Base-by-base conservation (phyloP, 2,329 filamentous ascomycete genomes). In the Clarireedia paspali region DNA sequence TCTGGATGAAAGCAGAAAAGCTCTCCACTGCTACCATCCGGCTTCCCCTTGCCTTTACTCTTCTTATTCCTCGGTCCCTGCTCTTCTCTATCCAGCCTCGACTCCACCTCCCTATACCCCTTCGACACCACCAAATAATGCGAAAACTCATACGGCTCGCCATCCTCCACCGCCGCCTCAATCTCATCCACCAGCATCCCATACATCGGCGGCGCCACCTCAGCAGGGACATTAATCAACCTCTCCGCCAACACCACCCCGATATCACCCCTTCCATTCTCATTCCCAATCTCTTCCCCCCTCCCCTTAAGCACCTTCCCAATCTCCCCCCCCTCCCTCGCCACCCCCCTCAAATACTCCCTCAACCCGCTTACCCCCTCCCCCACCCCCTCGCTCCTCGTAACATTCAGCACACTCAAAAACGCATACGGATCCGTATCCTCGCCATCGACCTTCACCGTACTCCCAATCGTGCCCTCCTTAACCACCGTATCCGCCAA, bases 361-460 rank as follows among this genome's bases (percentile, higher is more conserved):
- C 82, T 81, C 15, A 96, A 74, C 58, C 85, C 79, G 80, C 59
- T 17, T 17, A 96, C 79, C 24, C 85, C 81, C 63, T 84, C 80
- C 69, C 88, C 26, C 12, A 20, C 4, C 12, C 79, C 72, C 49
- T 82, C 81, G 10, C 96, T 74, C 58, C 85, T 79, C 61, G 78
- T 48, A 94, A 74, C 17, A 69, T 96, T 96, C 57, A 99, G 74
- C 6, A 90, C 87, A 0, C 91, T 96, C 60, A 97, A 77, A 71
- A 99, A 89, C 10, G 92, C 91, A 72, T 94, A 97, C 2, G 94
- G 87, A 68, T 97, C 94, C 47, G 84, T 89, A 66, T 91, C 90
- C 68, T 94, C 91, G 66, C 91, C 91, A 65, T 97, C 92, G n/a
- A 94, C 89, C 74, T 99, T 99, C 64, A 97, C 90, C 0, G 92